phyloP scores from a whole-genome alignment of 352 stramenopile species.

The Pythium folliculosum region DNA sequence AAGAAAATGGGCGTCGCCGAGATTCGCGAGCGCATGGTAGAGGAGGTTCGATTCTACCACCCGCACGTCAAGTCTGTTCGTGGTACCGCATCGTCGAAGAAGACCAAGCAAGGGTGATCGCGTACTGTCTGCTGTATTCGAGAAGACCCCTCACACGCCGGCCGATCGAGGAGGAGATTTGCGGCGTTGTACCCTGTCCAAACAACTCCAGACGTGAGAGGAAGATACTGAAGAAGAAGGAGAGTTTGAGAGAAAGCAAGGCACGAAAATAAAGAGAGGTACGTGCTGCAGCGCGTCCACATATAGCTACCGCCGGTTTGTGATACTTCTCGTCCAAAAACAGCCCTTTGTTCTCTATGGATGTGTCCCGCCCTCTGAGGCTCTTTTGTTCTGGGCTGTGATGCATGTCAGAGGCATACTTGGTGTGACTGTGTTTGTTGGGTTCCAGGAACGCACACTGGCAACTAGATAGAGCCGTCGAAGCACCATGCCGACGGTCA shows the following conservation, averaged over 20 bases:
- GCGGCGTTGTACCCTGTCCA: not conserved
- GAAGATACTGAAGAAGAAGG: not conserved
- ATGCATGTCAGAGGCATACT: not conserved
- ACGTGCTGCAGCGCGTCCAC: not conserved
- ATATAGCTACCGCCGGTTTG: not conserved
- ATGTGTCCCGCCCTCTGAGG: not conserved
- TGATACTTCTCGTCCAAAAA: not conserved
- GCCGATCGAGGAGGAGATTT: not conserved
- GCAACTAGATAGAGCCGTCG: not conserved
- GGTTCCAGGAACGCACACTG: not conserved
- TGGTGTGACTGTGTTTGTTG: not conserved
- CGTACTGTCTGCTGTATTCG: too few species aligned
- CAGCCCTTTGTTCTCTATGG: not conserved
- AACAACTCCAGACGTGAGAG: not conserved
- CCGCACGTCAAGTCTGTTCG: conserved; percentile 33
- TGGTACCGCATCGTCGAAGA: conserved; percentile 15
- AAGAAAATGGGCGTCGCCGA: conserved; percentile 82
- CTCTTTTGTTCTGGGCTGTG: not conserved
- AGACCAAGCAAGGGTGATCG: conserved; percentile 26
- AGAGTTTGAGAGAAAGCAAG: not conserved
- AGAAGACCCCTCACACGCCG: not conserved
- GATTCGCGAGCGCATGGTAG: conserved; percentile 81
- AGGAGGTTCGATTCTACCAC: conserved; percentile 82
- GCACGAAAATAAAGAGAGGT: conserved; percentile 13
- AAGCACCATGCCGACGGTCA: conserved; percentile 38